Conservation (phyloP, 2,329 filamentous ascomycete genomes). For the Pyrenochaeta sp. region DNA sequence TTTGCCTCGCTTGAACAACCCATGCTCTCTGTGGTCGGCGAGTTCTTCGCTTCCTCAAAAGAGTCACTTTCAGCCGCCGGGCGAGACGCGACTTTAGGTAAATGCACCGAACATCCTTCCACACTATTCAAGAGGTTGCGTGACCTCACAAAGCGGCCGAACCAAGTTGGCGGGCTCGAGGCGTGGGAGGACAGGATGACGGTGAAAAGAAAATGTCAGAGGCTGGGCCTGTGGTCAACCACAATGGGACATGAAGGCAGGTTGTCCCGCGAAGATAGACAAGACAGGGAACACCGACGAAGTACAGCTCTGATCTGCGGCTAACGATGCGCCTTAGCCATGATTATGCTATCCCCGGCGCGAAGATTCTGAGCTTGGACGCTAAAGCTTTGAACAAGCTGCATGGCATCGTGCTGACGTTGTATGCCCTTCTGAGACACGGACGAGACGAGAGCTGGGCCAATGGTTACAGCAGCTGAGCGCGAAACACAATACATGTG, state of each 20-base stretch:
- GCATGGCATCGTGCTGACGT: slow-evolving; percentile 39
- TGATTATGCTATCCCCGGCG: slow-evolving; percentile 27
- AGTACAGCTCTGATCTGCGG: slow-evolving; percentile 33
- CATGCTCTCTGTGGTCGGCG: slow-evolving; percentile 1
- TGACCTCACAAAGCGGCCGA: slow-evolving; percentile 22
- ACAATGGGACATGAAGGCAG: neutral
- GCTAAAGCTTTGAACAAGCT: slow-evolving; percentile 24
- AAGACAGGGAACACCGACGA: slow-evolving; percentile 11
- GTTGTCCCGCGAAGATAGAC: neutral
- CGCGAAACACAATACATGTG: slow-evolving; percentile 26
- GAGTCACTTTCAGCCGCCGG: slow-evolving; percentile 17
- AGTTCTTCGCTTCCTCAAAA: neutral
- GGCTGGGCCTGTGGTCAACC: slow-evolving; percentile 8
- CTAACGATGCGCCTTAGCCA: slow-evolving; percentile 22
- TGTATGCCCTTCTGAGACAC: slow-evolving; percentile 40
- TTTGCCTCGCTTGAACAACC: neutral
- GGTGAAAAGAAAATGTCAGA: slow-evolving; percentile 9
- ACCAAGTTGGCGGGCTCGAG: slow-evolving; percentile 18
- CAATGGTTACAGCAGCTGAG: slow-evolving; percentile 30
- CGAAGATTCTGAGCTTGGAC: slow-evolving; percentile 38
- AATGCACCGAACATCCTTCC: slow-evolving; percentile 21
- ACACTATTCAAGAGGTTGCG: slow-evolving; percentile 15
- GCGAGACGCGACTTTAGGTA: slow-evolving; percentile 14
- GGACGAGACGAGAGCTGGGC: slow-evolving; percentile 39
- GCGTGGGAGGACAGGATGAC: slow-evolving; percentile 9